phyloP scores from a whole-genome alignment of 139 green algal genomes.

The Dunaliella primolecta region DNA sequence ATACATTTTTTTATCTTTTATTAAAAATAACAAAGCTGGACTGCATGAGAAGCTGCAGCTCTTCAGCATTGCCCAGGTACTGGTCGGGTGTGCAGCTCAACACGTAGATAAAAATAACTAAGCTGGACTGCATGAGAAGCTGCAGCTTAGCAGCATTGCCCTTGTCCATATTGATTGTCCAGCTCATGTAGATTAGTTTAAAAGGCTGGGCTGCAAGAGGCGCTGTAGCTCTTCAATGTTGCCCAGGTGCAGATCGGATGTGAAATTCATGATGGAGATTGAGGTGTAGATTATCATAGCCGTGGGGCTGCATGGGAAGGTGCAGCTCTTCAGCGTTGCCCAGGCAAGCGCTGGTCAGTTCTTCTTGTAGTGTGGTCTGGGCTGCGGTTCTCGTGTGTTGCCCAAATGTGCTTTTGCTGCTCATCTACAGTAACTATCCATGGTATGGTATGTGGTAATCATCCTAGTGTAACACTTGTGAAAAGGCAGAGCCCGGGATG shows the following conservation, averaged over 20 bases:
- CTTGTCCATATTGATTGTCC: conserved; percentile 21
- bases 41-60: conserved; percentile 39
- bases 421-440: no score
- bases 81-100: background rate
- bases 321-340: conserved; percentile 32
- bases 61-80: conserved; percentile 36
- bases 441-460: no score
- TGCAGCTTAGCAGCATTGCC: conserved; percentile 30
- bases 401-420: no score
- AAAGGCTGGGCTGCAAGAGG: conserved; percentile 37
- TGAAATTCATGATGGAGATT: no score
- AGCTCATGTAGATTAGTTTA: no score
- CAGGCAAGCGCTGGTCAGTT: conserved; percentile 35
- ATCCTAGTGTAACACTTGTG: no score
- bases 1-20: no score
- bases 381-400: no score
- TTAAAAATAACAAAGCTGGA: no score
- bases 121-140: conserved; percentile 38
- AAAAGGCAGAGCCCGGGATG: no score
- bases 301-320: conserved; percentile 39
- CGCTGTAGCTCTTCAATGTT: conserved; percentile 32
- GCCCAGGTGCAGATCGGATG: conserved; percentile 22
- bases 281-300: no score
- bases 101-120: no score
- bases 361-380: conserved; percentile 20